Evolutionary conservation across 345 rosid genomes (phyloP).

Genomic region (Excoecaria agallocha): DNA sequence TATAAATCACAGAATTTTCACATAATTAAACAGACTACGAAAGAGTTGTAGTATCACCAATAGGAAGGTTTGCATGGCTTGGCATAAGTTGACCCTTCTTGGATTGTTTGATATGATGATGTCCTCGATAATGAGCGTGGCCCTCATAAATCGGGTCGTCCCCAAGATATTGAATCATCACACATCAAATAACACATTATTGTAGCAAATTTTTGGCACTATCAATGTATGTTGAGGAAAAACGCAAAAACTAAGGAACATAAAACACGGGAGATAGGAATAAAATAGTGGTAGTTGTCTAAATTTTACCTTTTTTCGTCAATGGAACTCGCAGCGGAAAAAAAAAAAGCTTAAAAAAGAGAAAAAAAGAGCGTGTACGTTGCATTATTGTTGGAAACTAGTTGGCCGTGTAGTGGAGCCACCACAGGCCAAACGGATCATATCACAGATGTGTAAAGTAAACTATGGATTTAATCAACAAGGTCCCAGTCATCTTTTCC

Average conservation of each 20-base stretch:
- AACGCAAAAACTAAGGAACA: not conserved
- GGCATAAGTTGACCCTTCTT: not conserved
- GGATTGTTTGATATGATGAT: no score
- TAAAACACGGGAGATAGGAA: not conserved
- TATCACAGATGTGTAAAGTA: not conserved
- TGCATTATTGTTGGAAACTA: not conserved
- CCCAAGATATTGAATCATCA: slow-evolving; percentile 8
- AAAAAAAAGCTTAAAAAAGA: not conserved
- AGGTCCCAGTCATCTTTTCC: slow-evolving; percentile 10
- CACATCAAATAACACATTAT: not conserved
- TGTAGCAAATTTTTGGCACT: not conserved
- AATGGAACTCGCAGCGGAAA: slow-evolving; percentile 11
- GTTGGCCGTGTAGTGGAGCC: slow-evolving; percentile 27
- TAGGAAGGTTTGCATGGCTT: not conserved
- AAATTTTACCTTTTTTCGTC: slow-evolving; percentile 5
- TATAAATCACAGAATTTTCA: no score
- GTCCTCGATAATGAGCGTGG: slow-evolving; percentile 4
- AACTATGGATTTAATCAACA: not conserved
- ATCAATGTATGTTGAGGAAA: not conserved
- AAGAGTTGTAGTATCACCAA: no score
- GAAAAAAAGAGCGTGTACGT: not conserved
- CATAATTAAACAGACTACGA: no score
- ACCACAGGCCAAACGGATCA: not conserved
- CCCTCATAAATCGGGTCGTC: not conserved
- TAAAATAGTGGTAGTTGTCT: not conserved